A percentile compares a stretch with the other conserved stretches of the same genome.
These are phyloP conservation scores for Ophiocordyceps camponoti-floridani DNA, from an alignment of 2,329 filamentous ascomycete genomes.

Conservation along the genomic window DNA sequence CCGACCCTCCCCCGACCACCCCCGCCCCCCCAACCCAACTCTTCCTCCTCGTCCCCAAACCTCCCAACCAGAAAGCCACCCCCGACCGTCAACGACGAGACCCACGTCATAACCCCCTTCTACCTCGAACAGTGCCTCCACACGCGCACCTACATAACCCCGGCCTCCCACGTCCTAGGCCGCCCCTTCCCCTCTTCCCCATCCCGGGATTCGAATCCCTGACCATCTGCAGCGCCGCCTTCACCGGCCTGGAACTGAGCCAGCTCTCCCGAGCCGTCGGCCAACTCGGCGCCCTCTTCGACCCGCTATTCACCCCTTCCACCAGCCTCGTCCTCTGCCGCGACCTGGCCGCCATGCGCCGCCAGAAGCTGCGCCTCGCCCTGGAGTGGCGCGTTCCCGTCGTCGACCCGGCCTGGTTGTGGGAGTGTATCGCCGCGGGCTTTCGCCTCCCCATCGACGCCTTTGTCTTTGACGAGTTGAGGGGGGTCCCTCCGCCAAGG, in stretches of 20 bases:
- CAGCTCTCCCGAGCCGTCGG: constrained; percentile 64
- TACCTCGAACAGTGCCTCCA: constrained; percentile 84
- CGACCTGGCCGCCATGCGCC: constrained; percentile 34
- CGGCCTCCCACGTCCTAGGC: constrained; percentile 53
- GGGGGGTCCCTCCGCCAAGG: no score
- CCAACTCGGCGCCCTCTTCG: constrained; percentile 65
- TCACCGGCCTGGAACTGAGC: constrained; percentile 66
- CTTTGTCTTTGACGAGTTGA: constrained; percentile 30
- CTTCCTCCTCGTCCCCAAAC: constrained; percentile 36
- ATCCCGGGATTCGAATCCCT: constrained; percentile 53
- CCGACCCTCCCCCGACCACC: constrained; percentile 22
- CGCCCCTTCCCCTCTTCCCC: constrained; percentile 57
- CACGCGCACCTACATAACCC: constrained; percentile 52
- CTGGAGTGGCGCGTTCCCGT: constrained; percentile 59
- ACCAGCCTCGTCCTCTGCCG: constrained; percentile 68
- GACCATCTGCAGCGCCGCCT: constrained; percentile 63
- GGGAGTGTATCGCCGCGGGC: constrained; percentile 53
- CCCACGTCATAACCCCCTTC: constrained; percentile 62
- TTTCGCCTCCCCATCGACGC: constrained; percentile 24
- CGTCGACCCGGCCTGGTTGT: constrained; percentile 72
- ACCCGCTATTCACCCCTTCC: constrained; percentile 54
- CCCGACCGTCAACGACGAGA: constrained; percentile 15
- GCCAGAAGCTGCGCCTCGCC: constrained; percentile 66
- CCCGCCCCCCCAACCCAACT: constrained; percentile 12
- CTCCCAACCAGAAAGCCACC: constrained; percentile 27